Base-by-base conservation (phyloP, 441 rosid genomes). In the Sinapis alba region DNA sequence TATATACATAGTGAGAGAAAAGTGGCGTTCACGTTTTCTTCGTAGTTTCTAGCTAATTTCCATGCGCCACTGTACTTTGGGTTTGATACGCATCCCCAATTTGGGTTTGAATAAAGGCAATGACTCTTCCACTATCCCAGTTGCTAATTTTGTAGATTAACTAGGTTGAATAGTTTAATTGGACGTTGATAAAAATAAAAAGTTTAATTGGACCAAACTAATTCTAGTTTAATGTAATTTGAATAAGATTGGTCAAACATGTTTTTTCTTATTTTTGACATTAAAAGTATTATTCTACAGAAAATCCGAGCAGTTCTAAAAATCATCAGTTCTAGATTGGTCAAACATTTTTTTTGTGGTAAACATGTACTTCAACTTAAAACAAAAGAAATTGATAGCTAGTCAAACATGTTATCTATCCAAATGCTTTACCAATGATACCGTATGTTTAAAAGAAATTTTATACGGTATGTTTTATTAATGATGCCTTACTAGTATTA, bases 1-100 rank as follows among this genome's bases (percentile, higher is more conserved):
- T 69, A 56, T 56, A 69, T 21, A 21, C 21, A 8, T 19, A 34
- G 43, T 21, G 72, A 34, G 34, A 59, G 23, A 64, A 34, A 77
- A 54, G 76, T 77, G 75, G 67, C 34, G 45, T 70, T 64, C 80
- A 77, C 80, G 76, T 77, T 38, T 62, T 62, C 65, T 62, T 54
- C 16, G 47, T 34, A 68, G 30, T 13, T 66, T 74, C 72, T 74
- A 28, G 36, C 38, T 47, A 21, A 67, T 11, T 66, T 47, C 28
- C 20, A 72, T 9, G 62, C 53, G 69, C 69, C 62, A 51, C 62
- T 20, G 32, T 64, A 32, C 15, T 53, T 51, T 9, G 24, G 43
- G 21, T 64, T 43, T 62, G 65, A 61, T 32, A 61, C 47, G 65
- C 26, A 41, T 62, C 54, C 18, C 56, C 57, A 47, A 51, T 47